Percentiles rank a stretch among this genome's conserved stretches.
phyloP scores from a whole-genome alignment of 1,284 basidiomycete species.

The Malassezia equina region DNA sequence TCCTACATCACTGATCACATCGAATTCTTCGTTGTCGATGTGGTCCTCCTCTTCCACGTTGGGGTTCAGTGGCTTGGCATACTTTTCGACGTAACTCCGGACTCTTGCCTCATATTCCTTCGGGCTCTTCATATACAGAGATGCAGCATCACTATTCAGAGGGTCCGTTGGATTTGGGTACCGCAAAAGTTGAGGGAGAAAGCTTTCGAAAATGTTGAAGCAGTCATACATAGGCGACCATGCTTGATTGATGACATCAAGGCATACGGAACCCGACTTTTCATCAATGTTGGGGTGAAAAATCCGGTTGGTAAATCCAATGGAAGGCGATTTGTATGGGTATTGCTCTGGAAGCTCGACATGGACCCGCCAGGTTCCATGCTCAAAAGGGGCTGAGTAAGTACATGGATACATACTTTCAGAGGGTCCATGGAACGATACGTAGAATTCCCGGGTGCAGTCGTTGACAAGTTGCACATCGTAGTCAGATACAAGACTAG shows the following conservation, averaged over 20 bases:
- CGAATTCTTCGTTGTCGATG: conserved; percentile 27
- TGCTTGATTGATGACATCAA: conserved; percentile 44
- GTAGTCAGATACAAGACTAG: conserved; percentile 44
- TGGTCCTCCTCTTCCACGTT: conserved; percentile 27
- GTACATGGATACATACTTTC: conserved; percentile 63
- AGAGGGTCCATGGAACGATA: conserved; percentile 81
- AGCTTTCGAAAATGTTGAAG: conserved; percentile 98
- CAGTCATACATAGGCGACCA: conserved; percentile 57
- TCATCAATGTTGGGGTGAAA: conserved; percentile 99
- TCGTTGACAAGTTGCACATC: conserved; percentile 95
- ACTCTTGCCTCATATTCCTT: conserved; percentile 54
- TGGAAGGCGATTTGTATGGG: conserved; percentile 96
- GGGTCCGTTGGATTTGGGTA: conserved; percentile 98
- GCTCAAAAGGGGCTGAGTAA: conserved; percentile 73
- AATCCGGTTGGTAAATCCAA: conserved; percentile 99
- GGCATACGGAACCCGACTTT: conserved; percentile 52
- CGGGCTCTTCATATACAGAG: conserved; percentile 88
- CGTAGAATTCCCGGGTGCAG: conserved; percentile 97
- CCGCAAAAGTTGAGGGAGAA: conserved; percentile 86
- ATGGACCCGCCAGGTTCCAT: conserved; percentile 97
- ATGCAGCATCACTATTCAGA: conserved; percentile 91
- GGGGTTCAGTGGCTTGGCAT: conserved; percentile 28
- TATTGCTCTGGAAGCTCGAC: conserved; percentile 99
- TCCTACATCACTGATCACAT: conserved; percentile 43
- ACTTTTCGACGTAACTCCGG: conserved; percentile 33